Conservation (phyloP, 495 filamentous ascomycete genomes). For the Daldinia decipiens region DNA sequence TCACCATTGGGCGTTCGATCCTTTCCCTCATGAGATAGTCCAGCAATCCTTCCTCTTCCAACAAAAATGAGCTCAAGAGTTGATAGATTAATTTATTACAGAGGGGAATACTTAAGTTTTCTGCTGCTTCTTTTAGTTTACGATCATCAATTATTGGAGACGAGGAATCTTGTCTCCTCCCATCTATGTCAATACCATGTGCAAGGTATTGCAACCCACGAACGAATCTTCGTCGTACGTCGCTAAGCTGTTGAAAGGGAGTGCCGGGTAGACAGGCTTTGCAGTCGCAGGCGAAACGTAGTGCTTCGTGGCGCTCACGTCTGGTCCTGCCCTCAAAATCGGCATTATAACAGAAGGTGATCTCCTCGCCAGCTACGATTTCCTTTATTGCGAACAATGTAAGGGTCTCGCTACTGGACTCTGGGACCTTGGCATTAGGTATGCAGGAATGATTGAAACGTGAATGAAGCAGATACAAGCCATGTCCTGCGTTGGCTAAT, state of each 20-base stretch:
- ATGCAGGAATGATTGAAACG: slow-evolving; percentile 10
- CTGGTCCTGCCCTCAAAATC: neutral
- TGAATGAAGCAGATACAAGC: slow-evolving; percentile 1
- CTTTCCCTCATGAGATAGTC: neutral
- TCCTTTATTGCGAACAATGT: neutral
- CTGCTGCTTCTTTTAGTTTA: neutral
- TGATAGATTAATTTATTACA: neutral
- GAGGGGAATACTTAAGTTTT: neutral
- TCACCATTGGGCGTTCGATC: neutral
- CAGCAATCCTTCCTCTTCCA: neutral
- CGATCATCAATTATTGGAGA: neutral
- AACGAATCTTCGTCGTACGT: neutral
- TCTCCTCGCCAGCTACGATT: slow-evolving; percentile 5
- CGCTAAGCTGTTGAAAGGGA: neutral
- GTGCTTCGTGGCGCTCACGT: neutral
- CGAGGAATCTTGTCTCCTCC: neutral
- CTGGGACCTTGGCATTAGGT: neutral
- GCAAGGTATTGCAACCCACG: neutral
- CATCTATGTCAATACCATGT: neutral
- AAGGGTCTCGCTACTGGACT: neutral
- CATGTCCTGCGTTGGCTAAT: neutral
- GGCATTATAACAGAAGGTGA: neutral
- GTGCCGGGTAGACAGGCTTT: slow-evolving; percentile 2
- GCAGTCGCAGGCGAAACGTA: neutral
- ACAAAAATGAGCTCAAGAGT: neutral